Base-by-base conservation (phyloP, 2,329 filamentous ascomycete genomes). In the Alternaria ethzedia region DNA sequence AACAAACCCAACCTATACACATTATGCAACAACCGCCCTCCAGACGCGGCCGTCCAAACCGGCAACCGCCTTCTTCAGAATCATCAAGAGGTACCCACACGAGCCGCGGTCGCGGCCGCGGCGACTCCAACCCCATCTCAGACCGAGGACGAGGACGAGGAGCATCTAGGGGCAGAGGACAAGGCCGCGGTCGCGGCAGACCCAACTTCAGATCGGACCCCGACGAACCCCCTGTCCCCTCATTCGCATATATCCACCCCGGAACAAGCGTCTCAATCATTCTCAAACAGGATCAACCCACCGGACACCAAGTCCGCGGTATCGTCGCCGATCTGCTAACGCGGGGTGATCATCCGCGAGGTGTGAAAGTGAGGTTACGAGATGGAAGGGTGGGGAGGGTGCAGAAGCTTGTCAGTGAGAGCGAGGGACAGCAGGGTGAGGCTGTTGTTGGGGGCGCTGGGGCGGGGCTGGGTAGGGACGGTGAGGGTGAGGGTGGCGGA, bases 321-420 rank as follows among this genome's bases (percentile, higher is more conserved):
- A 79, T 84, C 6, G 88, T 95, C 1, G 84, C 85, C 56, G 87
- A 93, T 49, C 78, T 94, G 0, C 83, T 95, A 51, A 94, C 91
- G 3, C 83, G 87, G 1, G 90, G 91, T 25, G 88, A 94, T 69
- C 92, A 95, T 72, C 90, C 91, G 3, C 86, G 90, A 10, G 92
- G 92, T 36, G 92, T 94, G 81, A 95, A 94, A 78, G 91, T 94
- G 23, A 87, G 91, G 3, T 83, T 95, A 6, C 81, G 82, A 2
- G 90, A 92, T 76, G 91, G 91, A 1, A 85, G 90, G 25, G 87
- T 95, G 3, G 92, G 92, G 2, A 83, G 92, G 15, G 92, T 95
- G 26, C 92, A 94, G 78, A 82, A 84, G 47, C 84, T 92, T 78
- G 82, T 79, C 3, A 62, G 15, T 57, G 75, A 47, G 65, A 64